phyloP scores from a whole-genome alignment of 2,329 filamentous ascomycete genomes.

The Monilinia aucupariae region DNA sequence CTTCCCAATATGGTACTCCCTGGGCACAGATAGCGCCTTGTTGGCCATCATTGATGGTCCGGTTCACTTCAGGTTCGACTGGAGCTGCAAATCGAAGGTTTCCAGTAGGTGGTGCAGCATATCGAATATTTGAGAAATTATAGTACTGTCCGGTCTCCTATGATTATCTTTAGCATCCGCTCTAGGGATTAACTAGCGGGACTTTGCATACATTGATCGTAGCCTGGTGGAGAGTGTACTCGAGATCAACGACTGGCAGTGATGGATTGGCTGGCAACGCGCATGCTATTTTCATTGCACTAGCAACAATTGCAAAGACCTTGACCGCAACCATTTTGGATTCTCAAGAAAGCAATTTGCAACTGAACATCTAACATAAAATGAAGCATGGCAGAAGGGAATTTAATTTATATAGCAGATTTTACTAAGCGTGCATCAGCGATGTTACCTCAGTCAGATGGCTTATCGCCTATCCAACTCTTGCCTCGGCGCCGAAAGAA shows the following conservation, averaged over 20 bases:
- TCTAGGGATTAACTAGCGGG: not conserved
- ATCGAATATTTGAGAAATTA: conserved; percentile 42
- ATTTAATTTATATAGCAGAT: not conserved
- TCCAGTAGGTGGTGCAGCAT: conserved; percentile 41
- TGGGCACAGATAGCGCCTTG: conserved; percentile 24
- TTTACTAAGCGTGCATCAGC: not conserved
- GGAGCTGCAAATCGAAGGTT: conserved; percentile 42
- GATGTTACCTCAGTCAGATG: not conserved
- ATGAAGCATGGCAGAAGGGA: not conserved
- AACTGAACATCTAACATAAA: not conserved
- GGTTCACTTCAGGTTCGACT: conserved; percentile 30
- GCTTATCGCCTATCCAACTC: not conserved
- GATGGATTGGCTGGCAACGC: conserved; percentile 10
- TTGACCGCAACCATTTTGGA: conserved; percentile 12
- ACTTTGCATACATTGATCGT: conserved; percentile 30
- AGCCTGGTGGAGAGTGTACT: conserved; percentile 32
- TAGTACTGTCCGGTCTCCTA: conserved; percentile 35
- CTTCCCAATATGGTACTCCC: conserved; percentile 22
- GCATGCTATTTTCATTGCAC: not conserved
- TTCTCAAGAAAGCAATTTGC: not conserved
- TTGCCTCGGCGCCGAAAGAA: not conserved
- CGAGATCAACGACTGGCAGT: conserved; percentile 32
- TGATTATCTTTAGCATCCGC: conserved; percentile 19
- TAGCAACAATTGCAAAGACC: not conserved
- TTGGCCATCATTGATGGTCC: conserved; percentile 32